Percentiles rank a stretch among this genome's conserved stretches.
Evolutionary conservation across 805 yeast species (phyloP).

Genomic region (Torulaspora delbrueckii): DNA sequence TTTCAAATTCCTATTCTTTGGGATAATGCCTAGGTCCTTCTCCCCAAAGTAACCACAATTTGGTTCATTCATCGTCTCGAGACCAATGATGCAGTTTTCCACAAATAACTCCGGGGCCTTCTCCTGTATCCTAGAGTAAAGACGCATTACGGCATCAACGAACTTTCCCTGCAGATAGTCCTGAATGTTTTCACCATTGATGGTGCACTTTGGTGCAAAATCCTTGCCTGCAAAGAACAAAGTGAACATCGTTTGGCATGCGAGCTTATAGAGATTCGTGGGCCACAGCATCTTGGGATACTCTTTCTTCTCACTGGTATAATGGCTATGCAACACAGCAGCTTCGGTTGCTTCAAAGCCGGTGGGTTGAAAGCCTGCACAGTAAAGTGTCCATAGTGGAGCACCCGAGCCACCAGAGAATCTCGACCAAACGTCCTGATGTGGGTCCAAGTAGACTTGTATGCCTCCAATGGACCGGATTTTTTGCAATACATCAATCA

Average conservation of each 20-base stretch:
- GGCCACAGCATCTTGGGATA: conserved; percentile 92
- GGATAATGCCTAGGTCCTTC: conserved; percentile 48
- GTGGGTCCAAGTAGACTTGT: conserved; percentile 79
- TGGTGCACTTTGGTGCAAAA: conserved; percentile 69
- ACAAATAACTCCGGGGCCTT: conserved; percentile 44
- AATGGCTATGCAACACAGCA: conserved; percentile 65
- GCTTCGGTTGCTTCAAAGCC: conserved; percentile 71
- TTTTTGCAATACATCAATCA: conserved; percentile 55
- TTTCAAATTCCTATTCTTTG: conserved; percentile 59
- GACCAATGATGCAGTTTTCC: conserved; percentile 50
- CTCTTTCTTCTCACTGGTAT: conserved; percentile 38
- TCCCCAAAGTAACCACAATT: conserved; percentile 68
- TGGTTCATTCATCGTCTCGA: conserved; percentile 86
- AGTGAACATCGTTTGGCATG: conserved; percentile 77
- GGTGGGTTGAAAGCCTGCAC: conserved; percentile 81
- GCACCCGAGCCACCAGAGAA: conserved; percentile 90
- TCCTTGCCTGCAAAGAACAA: conserved; percentile 73
- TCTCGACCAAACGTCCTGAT: conserved; percentile 93
- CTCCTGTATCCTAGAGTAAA: conserved; percentile 40
- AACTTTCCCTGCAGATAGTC: conserved; percentile 66
- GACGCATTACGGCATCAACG: conserved; percentile 46
- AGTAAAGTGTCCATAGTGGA: conserved; percentile 86
- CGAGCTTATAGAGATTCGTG: conserved; percentile 74
- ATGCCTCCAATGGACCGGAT: conserved; percentile 63
- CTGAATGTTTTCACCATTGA: conserved; percentile 74